Evolutionary conservation across 306 rosid species (phyloP).

Genomic region (Canavalia gladiata): DNA sequence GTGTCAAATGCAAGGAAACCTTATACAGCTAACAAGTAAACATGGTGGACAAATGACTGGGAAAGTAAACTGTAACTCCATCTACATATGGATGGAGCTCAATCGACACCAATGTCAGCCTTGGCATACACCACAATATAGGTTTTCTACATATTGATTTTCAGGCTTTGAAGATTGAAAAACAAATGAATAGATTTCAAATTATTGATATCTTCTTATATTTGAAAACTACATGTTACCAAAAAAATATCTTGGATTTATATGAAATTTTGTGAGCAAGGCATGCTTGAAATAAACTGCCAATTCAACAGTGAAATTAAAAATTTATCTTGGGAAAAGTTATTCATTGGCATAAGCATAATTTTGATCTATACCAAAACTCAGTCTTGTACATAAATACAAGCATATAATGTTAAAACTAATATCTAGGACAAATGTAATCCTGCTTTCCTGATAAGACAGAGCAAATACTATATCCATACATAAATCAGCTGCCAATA

Average conservation of each 20-base stretch:
- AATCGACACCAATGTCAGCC: background rate
- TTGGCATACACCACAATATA: background rate
- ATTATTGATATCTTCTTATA: background rate
- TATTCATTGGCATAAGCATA: background rate
- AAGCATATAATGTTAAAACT: background rate
- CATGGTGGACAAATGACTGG: background rate
- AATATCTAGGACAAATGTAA: background rate
- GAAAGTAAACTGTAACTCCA: background rate
- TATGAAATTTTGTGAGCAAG: conserved; percentile 12
- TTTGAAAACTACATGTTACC: conserved; percentile 1
- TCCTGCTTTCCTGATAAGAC: conserved; percentile 13
- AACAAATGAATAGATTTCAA: conserved; percentile 1
- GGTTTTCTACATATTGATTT: background rate
- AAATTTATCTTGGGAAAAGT: background rate
- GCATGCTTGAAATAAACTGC: background rate
- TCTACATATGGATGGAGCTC: background rate
- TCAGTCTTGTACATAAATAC: conserved; percentile 8
- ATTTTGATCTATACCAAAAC: background rate
- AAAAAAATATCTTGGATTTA: background rate
- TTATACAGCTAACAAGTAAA: conserved; percentile 1
- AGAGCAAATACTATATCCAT: conserved; percentile 18
- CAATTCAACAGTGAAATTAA: background rate
- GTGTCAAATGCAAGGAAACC: background rate
- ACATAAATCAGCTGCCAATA: conserved; percentile 11
- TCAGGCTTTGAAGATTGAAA: conserved; percentile 12